Conservation (phyloP, 2,329 filamentous ascomycete species). For the Madurella fahalii region DNA sequence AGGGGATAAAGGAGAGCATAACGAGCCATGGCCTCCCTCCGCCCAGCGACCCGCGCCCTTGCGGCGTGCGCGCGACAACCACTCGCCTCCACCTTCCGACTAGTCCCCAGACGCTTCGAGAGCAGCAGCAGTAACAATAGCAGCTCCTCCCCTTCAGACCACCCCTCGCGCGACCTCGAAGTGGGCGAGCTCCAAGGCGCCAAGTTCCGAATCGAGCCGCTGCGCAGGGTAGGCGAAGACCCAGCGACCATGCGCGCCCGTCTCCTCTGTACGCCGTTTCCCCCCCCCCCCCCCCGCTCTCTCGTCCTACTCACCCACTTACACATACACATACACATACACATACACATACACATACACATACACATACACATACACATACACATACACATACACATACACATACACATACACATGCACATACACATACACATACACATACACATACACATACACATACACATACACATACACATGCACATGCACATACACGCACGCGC, state of each 20-base stretch:
- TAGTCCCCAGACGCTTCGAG: constrained; percentile 12
- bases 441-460: too few relatives aligned
- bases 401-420: too few relatives aligned
- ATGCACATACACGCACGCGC: too few relatives aligned
- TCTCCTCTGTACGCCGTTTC: constrained; percentile 55
- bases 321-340: too few relatives aligned
- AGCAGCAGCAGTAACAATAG: constrained; percentile 18
- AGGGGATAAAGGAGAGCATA: background rate
- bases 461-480: too few relatives aligned
- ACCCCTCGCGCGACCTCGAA: constrained; percentile 54
- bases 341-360: too few relatives aligned
- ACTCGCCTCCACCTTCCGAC: constrained; percentile 20
- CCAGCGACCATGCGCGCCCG: constrained; percentile 81
- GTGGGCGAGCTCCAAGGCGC: constrained; percentile 87
- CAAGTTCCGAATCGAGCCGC: constrained; percentile 83
- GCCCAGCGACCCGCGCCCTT: constrained; percentile 12
- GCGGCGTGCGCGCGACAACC: constrained; percentile 1
- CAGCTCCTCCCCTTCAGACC: constrained; percentile 11
- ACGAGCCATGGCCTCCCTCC: constrained; percentile 12
- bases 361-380: too few relatives aligned
- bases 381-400: too few relatives aligned
- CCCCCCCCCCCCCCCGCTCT: constrained; percentile 4
- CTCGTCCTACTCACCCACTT: background rate
- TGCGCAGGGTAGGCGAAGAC: constrained; percentile 80
- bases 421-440: too few relatives aligned